Percentiles rank a stretch among this genome's conserved stretches.
Conservation (phyloP, 176 grass and related monocot genomes). For the maize (Zea mays) region Zm-B73-REFERENCE-NAM-5.0 NC_050101.1:176813001-176813500, state of each 20-base stretch:
- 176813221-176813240: conserved; percentile 44
- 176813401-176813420: conserved; percentile 18
- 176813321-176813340: conserved; percentile 28
- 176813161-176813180: conserved; percentile 61
- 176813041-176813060: not conserved
- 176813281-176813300: conserved; percentile 41
- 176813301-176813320: not conserved
- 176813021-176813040: not conserved
- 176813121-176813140: conserved; percentile 4
- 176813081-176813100: conserved; percentile 54
- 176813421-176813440: conserved; percentile 40
- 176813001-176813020: not conserved
- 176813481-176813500: no score
- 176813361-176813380: conserved; percentile 16
- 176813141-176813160: conserved; percentile 34
- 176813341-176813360: conserved; percentile 24
- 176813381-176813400: conserved; percentile 18
- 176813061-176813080: not conserved
- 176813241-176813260: conserved; percentile 59
- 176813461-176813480: not conserved
- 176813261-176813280: conserved; percentile 40
- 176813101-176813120: conserved; percentile 35
- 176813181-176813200: conserved; percentile 57
- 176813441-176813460: conserved; percentile 29
- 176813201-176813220: conserved; percentile 29